Evolutionary conservation across 2,329 filamentous ascomycete genomes (phyloP), one percentile per base, ranked within the genome.

Genomic region (Neonectria faginata): DNA sequence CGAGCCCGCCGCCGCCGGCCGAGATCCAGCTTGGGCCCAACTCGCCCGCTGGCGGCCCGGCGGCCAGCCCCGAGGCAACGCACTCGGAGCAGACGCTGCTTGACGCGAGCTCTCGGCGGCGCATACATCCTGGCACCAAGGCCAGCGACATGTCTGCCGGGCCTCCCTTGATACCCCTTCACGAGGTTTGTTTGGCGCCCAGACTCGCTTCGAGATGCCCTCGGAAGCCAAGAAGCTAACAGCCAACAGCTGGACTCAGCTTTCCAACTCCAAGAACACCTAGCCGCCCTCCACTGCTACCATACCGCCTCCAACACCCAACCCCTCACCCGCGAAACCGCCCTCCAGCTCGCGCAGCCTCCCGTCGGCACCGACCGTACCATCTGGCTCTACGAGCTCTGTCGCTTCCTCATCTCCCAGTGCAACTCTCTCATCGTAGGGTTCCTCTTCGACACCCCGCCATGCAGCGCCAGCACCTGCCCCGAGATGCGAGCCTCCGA

Each of bases 401-500:
- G 94, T 75, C 94, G 96, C 66, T 97, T 98, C 78, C 89, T 99
- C 64, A 97, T 95, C 57, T 92, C 95, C 70, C 94, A 97, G 80
- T 95, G 93, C 78, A 99, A 99, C 82, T 89, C 90, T 67, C 88
- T 99, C 60, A 92, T 98, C 70, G 90, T 97, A 64, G 93, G 93
- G 68, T 95, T 99, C 75, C 93, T 99, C 73, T 92, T 94, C 77
- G 96, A 98, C 79, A 86, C 85, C 47, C 95, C 95, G 7, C 91
- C 95, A 3, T 99, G 96, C 82, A 97, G 93, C 64, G 88, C 92
- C 14, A 85, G 86, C 68, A 97, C 96, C 1, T 99, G 96, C 75
- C 94, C 94, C 33, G 96, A 99, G 81, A 99, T 99, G 96, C 94
- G 96, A 76, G 96, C 96, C 2, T 96, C 92, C 31, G 95, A 99